These are phyloP conservation scores for Talaromyces pinophilus DNA, from an alignment of 2,329 filamentous ascomycete species.

Conservation along the genomic window DNA sequence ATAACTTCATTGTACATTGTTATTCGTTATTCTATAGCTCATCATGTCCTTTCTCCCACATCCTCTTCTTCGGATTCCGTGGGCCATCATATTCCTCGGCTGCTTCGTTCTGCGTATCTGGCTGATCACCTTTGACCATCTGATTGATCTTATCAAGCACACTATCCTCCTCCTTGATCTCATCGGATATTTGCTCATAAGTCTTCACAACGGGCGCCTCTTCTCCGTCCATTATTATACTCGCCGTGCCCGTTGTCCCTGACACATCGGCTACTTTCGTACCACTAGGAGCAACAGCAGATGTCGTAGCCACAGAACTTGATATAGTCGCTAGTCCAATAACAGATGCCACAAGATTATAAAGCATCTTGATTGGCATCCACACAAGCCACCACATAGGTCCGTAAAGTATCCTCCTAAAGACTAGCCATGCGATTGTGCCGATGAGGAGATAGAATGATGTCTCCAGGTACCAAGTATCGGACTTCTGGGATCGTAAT, in stretches of 20 bases:
- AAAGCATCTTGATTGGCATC: slow-evolving; percentile 71
- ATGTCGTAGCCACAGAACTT: slow-evolving; percentile 30
- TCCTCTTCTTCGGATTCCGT: slow-evolving; percentile 52
- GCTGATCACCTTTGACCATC: slow-evolving; percentile 36
- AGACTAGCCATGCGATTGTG: slow-evolving; percentile 83
- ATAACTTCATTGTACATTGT: neutral
- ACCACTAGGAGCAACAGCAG: slow-evolving; percentile 24
- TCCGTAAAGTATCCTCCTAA: slow-evolving; percentile 81
- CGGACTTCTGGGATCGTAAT: slow-evolving; percentile 85
- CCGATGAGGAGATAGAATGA: slow-evolving; percentile 77
- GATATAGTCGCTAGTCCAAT: slow-evolving; percentile 54
- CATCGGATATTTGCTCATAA: slow-evolving; percentile 26
- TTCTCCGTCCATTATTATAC: slow-evolving; percentile 5
- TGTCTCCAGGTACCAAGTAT: slow-evolving; percentile 96
- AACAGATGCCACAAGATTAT: slow-evolving; percentile 59
- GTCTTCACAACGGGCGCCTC: slow-evolving; percentile 26
- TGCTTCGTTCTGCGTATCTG: slow-evolving; percentile 1
- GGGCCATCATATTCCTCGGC: slow-evolving; percentile 40
- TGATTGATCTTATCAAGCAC: slow-evolving; percentile 46
- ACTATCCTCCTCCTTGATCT: slow-evolving; percentile 33
- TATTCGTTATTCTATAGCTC: slow-evolving; percentile 27
- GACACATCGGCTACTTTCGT: slow-evolving; percentile 26
- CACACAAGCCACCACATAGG: slow-evolving; percentile 88
- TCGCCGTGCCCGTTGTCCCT: slow-evolving; percentile 22
- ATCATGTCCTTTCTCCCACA: slow-evolving; percentile 50